phyloP scores from a whole-genome alignment of 2,329 filamentous ascomycete species.

The Pleurostoma richardsiae region DNA sequence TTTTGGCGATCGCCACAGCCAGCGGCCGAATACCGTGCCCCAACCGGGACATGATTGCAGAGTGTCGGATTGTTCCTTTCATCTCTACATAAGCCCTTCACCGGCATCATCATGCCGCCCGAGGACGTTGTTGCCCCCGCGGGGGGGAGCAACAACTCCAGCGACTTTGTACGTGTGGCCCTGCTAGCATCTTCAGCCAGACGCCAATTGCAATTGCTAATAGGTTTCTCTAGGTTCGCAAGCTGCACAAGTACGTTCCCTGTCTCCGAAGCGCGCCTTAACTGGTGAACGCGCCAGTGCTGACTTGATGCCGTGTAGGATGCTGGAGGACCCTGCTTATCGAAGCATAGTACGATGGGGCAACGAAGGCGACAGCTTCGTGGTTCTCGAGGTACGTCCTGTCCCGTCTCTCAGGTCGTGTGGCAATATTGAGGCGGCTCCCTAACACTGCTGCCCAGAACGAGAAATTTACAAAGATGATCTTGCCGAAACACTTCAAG shows the following conservation, averaged over 20 bases:
- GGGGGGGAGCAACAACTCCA: conserved; percentile 69
- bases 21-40: too few species aligned
- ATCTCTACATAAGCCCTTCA: not conserved
- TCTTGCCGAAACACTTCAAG: conserved; percentile 97
- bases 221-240: conserved; percentile 71
- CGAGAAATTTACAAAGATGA: conserved; percentile 96
- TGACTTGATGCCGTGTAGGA: conserved; percentile 49
- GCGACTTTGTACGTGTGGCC: conserved; percentile 77
- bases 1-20: too few species aligned
- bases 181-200: conserved; percentile 1
- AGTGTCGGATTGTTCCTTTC: too few species aligned
- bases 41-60: too few species aligned
- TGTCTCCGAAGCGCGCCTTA: conserved; percentile 4
- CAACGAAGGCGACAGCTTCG: conserved; percentile 90
- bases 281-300: conserved; percentile 4
- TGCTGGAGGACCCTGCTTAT: conserved; percentile 94
- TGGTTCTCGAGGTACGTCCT: conserved; percentile 80
- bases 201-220: not conserved
- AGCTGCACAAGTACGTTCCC: conserved; percentile 83
- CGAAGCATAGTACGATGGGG: conserved; percentile 93
- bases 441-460: conserved; percentile 53
- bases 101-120: conserved; percentile 23
- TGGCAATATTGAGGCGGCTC: not conserved
- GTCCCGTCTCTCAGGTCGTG: conserved; percentile 8
- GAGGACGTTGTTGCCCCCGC: conserved; percentile 30